Conservation (phyloP, 2,329 filamentous ascomycete species). For the Huntiella decipiens region DNA sequence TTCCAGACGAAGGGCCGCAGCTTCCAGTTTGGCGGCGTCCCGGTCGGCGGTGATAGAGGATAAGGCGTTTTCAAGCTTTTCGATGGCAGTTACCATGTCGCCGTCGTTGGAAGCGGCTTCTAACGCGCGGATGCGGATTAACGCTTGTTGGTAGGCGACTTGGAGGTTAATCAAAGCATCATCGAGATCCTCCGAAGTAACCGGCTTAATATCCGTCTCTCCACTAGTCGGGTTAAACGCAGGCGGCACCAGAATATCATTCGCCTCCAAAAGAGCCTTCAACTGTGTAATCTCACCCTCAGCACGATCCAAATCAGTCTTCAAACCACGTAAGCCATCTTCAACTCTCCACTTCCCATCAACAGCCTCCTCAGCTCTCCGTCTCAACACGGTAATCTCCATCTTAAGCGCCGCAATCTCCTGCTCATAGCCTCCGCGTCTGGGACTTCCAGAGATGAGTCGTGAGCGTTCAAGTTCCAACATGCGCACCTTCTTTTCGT, state of each 20-base stretch:
- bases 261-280: constrained; percentile 56
- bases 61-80: constrained; percentile 48
- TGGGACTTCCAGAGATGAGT: constrained; percentile 48
- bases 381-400: constrained; percentile 69
- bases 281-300: constrained; percentile 84
- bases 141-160: constrained; percentile 45
- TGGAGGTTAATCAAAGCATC: constrained; percentile 59
- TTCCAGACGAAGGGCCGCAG: constrained; percentile 39
- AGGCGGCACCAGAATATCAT: constrained; percentile 59
- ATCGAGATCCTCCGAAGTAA: constrained; percentile 53
- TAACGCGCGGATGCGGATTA: constrained; percentile 46
- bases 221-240: constrained; percentile 26
- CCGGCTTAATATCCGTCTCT: constrained; percentile 17
- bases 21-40: constrained; percentile 50
- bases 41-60: constrained; percentile 51
- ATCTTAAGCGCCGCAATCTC: constrained; percentile 64
- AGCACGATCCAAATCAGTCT: constrained; percentile 91
- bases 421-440: constrained; percentile 60
- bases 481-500: constrained; percentile 58
- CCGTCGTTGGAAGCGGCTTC: constrained; percentile 36
- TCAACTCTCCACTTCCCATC: constrained; percentile 95
- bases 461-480: constrained; percentile 64
- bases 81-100: constrained; percentile 42
- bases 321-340: constrained; percentile 69
- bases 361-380: constrained; percentile 78